Evolutionary conservation across 2,329 filamentous ascomycete species (phyloP).

Genomic region (Dothistroma septosporum): DNA sequence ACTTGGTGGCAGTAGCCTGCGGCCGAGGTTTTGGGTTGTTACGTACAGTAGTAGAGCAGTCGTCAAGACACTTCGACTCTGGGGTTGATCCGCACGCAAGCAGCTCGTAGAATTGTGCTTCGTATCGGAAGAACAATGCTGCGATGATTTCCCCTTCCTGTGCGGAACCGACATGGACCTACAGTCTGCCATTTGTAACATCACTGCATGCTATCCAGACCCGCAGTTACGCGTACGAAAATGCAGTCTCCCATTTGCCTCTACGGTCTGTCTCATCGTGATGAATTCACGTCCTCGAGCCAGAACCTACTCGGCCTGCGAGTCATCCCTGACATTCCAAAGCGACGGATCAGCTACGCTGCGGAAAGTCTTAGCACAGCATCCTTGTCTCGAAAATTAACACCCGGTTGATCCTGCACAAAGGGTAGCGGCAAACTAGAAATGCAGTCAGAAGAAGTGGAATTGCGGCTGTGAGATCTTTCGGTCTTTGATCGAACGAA

Average conservation of each 20-base stretch:
- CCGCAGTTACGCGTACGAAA: too few relatives aligned
- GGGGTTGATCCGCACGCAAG: too few relatives aligned
- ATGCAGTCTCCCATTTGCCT: background rate
- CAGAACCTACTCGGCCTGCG: conserved; percentile 5
- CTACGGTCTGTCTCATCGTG: background rate
- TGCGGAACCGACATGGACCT: too few relatives aligned
- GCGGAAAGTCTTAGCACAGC: conserved; percentile 5
- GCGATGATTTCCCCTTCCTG: too few relatives aligned
- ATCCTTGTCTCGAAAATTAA: conserved; percentile 13
- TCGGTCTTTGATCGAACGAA: background rate
- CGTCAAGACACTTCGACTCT: too few relatives aligned
- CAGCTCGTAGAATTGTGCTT: too few relatives aligned
- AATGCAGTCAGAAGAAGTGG: background rate
- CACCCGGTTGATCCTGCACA: too few relatives aligned
- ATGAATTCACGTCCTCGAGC: conserved; percentile 2
- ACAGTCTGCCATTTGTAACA: too few relatives aligned
- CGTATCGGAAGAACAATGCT: too few relatives aligned
- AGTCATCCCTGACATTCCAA: conserved; percentile 15
- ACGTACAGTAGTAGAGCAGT: too few relatives aligned
- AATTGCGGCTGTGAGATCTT: background rate
- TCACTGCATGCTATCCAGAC: too few relatives aligned
- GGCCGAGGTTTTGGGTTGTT: too few relatives aligned
- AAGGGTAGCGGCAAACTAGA: background rate
- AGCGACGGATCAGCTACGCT: conserved; percentile 12
- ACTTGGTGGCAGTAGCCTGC: background rate